These are phyloP conservation scores for Aspergillus ruber DNA, from an alignment of 2,329 filamentous ascomycete species.

Conservation along the genomic window DNA sequence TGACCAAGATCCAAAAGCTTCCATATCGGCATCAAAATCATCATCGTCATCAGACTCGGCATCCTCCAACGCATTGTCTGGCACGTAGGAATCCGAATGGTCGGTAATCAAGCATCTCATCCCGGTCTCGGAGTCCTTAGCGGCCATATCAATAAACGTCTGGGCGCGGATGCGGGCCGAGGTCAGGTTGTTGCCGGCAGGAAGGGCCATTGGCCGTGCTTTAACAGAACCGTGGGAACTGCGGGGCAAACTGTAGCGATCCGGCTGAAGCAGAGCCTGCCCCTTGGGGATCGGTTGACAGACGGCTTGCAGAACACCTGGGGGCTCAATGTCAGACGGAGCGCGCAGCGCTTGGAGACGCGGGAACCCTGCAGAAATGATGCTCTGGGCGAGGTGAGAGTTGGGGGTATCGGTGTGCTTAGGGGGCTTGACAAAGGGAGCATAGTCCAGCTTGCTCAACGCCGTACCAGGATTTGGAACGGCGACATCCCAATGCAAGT, in stretches of 20 bases:
- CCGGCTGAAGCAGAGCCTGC: conserved; percentile 33
- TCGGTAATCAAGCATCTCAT: conserved; percentile 38
- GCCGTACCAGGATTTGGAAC: conserved; percentile 32
- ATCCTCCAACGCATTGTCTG: conserved; percentile 24
- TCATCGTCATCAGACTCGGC: conserved; percentile 25
- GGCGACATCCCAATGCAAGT: conserved; percentile 52
- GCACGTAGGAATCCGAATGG: conserved; percentile 32
- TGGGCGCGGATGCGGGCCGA: conserved; percentile 41
- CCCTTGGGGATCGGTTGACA: conserved; percentile 35
- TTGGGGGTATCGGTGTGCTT: conserved; percentile 33
- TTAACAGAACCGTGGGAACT: conserved; percentile 39
- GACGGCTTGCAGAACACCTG: conserved; percentile 37
- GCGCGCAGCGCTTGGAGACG: conserved; percentile 34
- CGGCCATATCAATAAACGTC: conserved; percentile 39
- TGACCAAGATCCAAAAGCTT: conserved; percentile 26
- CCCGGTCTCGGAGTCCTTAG: conserved; percentile 35
- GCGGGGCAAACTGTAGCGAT: conserved; percentile 36
- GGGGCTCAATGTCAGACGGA: conserved; percentile 39
- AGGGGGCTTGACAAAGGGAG: conserved; percentile 29
- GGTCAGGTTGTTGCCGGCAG: conserved; percentile 38
- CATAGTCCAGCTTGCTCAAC: conserved; percentile 31
- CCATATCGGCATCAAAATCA: conserved; percentile 27
- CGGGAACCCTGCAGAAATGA: conserved; percentile 38
- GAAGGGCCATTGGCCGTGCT: conserved; percentile 34
- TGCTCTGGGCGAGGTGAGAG: conserved; percentile 39